phyloP scores from a whole-genome alignment of 257 asterid genomes.

The Solanum acaule region DNA sequence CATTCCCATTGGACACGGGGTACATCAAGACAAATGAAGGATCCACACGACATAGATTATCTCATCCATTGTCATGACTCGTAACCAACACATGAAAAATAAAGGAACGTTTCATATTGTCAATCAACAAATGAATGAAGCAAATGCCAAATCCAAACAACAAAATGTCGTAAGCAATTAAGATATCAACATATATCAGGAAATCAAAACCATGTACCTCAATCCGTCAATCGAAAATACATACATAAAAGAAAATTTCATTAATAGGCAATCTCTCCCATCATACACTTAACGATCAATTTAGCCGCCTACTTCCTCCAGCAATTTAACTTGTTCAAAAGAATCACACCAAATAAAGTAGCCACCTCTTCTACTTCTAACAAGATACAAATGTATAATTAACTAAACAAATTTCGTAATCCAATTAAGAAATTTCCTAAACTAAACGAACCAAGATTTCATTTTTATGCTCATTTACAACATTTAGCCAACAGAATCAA shows the following conservation, averaged over 20 bases:
- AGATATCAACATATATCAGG: neutral
- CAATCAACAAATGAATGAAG: neutral
- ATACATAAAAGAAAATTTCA: too few species aligned
- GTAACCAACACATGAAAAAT: neutral
- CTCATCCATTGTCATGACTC: neutral
- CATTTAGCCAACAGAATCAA: slow-evolving; percentile 71
- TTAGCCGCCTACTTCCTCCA: neutral
- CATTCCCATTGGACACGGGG: neutral
- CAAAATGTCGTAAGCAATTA: neutral
- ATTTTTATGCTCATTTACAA: slow-evolving; percentile 46
- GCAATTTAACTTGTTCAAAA: neutral
- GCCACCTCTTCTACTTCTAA: neutral
- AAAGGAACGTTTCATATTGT: neutral
- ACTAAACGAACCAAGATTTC: neutral
- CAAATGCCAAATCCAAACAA: neutral
- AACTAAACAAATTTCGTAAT: neutral
- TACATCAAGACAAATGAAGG: neutral
- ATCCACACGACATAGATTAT: neutral
- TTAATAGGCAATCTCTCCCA: neutral
- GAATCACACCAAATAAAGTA: neutral
- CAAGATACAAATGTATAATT: neutral
- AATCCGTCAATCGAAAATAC: too few species aligned
- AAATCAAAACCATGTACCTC: too few species aligned
- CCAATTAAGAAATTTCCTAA: neutral
- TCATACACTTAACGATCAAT: neutral